Percentiles rank a stretch among this genome's conserved stretches.
phyloP scores from a whole-genome alignment of 108 stramenopile genomes.

The Hondaea fermentalgiana region DNA sequence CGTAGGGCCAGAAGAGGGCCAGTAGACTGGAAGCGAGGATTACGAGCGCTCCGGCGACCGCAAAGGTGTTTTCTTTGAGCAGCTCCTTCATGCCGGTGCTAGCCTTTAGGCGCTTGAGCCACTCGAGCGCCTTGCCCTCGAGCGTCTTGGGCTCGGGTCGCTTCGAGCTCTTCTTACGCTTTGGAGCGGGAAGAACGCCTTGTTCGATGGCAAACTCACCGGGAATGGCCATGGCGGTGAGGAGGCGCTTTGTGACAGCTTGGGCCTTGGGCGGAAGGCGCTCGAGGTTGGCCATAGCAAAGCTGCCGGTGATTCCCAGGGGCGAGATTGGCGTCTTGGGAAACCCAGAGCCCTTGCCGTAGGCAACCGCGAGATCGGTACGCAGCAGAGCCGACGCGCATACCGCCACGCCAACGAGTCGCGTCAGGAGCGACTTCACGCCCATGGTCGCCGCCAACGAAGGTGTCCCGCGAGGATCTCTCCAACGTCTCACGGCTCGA shows the following conservation, averaged over 20 bases:
- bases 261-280: neutral
- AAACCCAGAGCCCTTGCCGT: neutral
- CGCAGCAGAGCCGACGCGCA: neutral
- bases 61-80: neutral
- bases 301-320: neutral
- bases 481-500: no score
- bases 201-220: neutral
- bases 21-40: neutral
- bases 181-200: neutral
- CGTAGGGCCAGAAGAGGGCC: constrained; percentile 2
- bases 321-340: neutral
- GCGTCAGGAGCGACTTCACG: neutral
- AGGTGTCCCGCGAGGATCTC: no score
- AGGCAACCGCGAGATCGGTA: neutral
- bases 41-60: neutral
- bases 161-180: neutral
- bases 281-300: neutral
- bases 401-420: neutral
- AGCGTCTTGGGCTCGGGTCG: neutral
- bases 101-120: neutral
- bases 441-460: neutral
- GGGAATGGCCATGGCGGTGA: neutral
- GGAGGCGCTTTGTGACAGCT: neutral
- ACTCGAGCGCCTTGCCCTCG: neutral
- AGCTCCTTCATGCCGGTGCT: neutral